These are phyloP conservation scores for Podospora didyma DNA, from an alignment of 495 filamentous ascomycete genomes.

Conservation along the genomic window DNA sequence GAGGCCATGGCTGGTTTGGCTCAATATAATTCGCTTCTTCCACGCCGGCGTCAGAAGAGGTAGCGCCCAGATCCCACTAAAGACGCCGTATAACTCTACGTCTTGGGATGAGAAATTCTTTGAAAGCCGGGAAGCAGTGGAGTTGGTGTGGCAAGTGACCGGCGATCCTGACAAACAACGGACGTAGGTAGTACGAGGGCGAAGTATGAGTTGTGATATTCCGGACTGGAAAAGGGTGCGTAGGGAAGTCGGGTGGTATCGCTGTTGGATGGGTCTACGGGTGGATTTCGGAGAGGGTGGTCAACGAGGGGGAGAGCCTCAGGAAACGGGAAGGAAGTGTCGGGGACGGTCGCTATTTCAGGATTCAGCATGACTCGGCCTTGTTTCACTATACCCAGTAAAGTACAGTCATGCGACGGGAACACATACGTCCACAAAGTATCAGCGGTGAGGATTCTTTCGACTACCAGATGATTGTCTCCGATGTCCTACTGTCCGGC, in stretches of 20 bases:
- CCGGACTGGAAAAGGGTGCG: conserved; percentile 6
- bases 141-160: conserved; percentile 20
- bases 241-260: conserved; percentile 3
- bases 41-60: background rate
- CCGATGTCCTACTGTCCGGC: no score
- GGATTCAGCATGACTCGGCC: background rate
- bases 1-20: conserved; percentile 65
- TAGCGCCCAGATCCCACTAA: background rate
- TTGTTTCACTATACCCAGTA: no score
- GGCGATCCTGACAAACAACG: conserved; percentile 7
- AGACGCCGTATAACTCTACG: background rate
- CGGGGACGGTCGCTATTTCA: background rate
- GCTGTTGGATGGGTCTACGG: conserved; percentile 18
- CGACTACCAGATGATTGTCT: no score
- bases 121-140: background rate
- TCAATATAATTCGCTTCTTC: background rate
- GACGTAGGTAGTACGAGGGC: conserved; percentile 14
- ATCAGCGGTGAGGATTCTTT: no score
- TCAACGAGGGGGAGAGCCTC: conserved; percentile 8
- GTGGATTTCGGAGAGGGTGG: conserved; percentile 5
- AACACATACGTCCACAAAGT: no score
- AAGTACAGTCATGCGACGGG: no score
- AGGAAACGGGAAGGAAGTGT: no score
- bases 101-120: background rate
- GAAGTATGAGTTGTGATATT: conserved; percentile 19